Evolutionary conservation across 164 flowering plant genomes (phyloP).

Genomic region (Nelumbo lutea): DNA sequence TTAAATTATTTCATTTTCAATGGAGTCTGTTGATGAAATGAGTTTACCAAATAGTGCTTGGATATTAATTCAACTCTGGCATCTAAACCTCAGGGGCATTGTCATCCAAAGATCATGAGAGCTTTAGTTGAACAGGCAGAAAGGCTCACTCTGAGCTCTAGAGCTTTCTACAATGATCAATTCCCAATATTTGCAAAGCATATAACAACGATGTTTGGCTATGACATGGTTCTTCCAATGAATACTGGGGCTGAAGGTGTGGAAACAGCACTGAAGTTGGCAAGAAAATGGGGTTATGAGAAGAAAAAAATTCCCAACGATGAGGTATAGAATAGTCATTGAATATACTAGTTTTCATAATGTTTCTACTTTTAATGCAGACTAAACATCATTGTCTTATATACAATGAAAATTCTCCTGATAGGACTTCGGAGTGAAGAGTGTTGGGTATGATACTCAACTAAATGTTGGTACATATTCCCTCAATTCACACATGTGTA

Average conservation of each 20-base stretch:
- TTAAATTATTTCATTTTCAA: not conserved
- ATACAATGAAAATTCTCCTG: too few relatives aligned
- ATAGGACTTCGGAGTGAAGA: too few relatives aligned
- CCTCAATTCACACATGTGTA: too few relatives aligned
- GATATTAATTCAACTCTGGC: not conserved
- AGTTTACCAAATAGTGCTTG: not conserved
- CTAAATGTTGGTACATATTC: too few relatives aligned
- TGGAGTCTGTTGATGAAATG: not conserved
- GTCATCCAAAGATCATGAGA: slow-evolving; percentile 86
- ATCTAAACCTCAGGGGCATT: slow-evolving; percentile 68
- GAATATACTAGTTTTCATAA: not conserved
- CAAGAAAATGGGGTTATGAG: slow-evolving; percentile 92
- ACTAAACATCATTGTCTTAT: too few relatives aligned
- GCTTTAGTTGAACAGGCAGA: slow-evolving; percentile 80
- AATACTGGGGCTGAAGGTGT: slow-evolving; percentile 99
- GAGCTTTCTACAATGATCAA: slow-evolving; percentile 90
- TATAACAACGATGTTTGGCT: slow-evolving; percentile 70
- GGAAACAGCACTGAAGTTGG: slow-evolving; percentile 90
- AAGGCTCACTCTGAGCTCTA: slow-evolving; percentile 81
- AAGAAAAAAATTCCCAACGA: slow-evolving; percentile 81
- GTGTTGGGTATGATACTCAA: too few relatives aligned
- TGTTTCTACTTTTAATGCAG: too few relatives aligned
- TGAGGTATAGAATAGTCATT: slow-evolving; percentile 43
- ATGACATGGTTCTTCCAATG: slow-evolving; percentile 98
- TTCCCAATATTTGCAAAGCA: slow-evolving; percentile 80